Evolutionary conservation across 176 grass and related monocot species (phyloP).

Genomic region (Hordeum marinum): DNA sequence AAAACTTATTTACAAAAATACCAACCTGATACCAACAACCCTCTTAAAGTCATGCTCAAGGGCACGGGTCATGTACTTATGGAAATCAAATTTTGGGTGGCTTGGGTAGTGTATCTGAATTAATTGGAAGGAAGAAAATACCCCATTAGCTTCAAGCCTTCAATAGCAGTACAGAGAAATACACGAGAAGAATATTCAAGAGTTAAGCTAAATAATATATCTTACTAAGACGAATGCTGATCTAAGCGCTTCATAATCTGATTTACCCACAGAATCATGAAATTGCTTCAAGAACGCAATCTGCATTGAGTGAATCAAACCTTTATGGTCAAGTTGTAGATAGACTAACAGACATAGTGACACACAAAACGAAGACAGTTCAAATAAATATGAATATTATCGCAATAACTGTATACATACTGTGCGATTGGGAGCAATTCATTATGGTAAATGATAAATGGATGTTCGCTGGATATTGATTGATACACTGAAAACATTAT

Average conservation of each 20-base stretch:
- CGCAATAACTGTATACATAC: background rate
- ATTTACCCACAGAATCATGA: slow-evolving; percentile 76
- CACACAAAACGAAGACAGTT: background rate
- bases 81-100: slow-evolving; percentile 47
- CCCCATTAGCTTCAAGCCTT: background rate
- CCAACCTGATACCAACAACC: slow-evolving; percentile 82
- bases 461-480: background rate
- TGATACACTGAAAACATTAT: background rate
- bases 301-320: slow-evolving; percentile 44
- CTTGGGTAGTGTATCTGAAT: slow-evolving; percentile 44
- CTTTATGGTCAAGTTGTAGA: background rate
- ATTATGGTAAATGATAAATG: slow-evolving; percentile 12
- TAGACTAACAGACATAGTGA: background rate
- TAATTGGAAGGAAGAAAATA: background rate
- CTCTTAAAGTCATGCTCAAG: slow-evolving; percentile 86
- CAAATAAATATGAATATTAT: too few relatives aligned
- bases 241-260: slow-evolving; percentile 76
- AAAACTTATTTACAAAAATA: slow-evolving; percentile 18
- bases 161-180: too few relatives aligned
- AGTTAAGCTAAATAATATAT: background rate
- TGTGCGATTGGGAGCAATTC: background rate
- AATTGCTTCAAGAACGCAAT: slow-evolving; percentile 82
- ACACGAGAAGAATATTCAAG: too few relatives aligned
- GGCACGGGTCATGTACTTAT: slow-evolving; percentile 68
- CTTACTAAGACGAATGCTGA: slow-evolving; percentile 71